Conservation (phyloP, 805 yeast species). For the Wickerhamomyces rabaulensis region DNA sequence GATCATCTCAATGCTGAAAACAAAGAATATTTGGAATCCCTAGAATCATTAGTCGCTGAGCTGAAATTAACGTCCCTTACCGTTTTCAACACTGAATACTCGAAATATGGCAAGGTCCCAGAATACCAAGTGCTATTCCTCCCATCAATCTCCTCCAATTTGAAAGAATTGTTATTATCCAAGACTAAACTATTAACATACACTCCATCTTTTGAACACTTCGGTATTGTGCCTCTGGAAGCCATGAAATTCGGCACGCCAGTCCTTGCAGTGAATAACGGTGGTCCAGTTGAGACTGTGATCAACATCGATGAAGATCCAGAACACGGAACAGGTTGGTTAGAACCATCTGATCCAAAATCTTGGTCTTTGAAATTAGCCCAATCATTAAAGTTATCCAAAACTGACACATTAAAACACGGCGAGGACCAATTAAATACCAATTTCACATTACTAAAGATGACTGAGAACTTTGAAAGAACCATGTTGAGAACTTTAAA, state of each 20-base stretch:
- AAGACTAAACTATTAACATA: constrained; percentile 62
- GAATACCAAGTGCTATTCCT: constrained; percentile 58
- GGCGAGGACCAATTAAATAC: constrained; percentile 27
- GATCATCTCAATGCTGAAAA: constrained; percentile 75
- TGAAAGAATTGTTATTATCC: constrained; percentile 59
- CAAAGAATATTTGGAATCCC: constrained; percentile 59
- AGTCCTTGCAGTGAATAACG: constrained; percentile 80
- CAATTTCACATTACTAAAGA: constrained; percentile 32
- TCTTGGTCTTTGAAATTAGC: constrained; percentile 52
- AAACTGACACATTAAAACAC: constrained; percentile 16
- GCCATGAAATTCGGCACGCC: constrained; percentile 84
- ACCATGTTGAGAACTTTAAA: constrained; percentile 27
- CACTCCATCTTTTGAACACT: constrained; percentile 91
- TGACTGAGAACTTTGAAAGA: constrained; percentile 33
- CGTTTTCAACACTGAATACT: constrained; percentile 26
- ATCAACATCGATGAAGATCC: constrained; percentile 28
- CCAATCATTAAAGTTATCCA: constrained; percentile 28
- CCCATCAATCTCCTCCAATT: constrained; percentile 67
- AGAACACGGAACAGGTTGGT: constrained; percentile 57
- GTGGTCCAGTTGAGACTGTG: constrained; percentile 87
- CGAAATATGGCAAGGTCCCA: constrained; percentile 13
- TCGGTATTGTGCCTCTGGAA: constrained; percentile 96
- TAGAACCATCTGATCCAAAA: constrained; percentile 39
- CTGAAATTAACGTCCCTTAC: constrained; percentile 43
- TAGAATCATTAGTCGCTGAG: constrained; percentile 43